phyloP scores from a whole-genome alignment of 164 flowering plant species.

The Kalanchoe fedtschenkoi region DNA sequence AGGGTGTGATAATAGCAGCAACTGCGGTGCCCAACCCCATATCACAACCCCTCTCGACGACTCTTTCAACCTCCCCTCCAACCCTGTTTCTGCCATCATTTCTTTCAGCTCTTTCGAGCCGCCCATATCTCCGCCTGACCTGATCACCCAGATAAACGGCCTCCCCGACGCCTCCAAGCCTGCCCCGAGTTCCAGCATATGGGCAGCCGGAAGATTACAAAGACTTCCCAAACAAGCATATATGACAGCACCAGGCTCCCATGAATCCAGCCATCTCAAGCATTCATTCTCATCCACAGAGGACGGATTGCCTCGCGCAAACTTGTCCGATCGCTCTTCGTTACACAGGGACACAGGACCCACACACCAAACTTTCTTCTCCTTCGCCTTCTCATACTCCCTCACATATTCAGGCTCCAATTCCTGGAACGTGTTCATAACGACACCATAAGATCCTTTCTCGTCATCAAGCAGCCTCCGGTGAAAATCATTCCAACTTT shows the following conservation, averaged over 20 bases:
- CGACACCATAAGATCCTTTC: conserved; percentile 8
- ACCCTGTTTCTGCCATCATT: neutral
- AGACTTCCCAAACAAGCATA: conserved; percentile 17
- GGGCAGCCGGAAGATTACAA: conserved; percentile 4
- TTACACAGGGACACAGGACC: conserved; percentile 17
- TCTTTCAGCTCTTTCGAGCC: neutral
- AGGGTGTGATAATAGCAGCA: conserved; percentile 16
- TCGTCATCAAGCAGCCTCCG: neutral
- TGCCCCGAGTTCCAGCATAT: conserved; percentile 13
- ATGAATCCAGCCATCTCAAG: conserved; percentile 13
- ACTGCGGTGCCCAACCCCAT: conserved; percentile 21
- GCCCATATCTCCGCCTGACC: neutral
- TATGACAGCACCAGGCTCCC: conserved; percentile 11
- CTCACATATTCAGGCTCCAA: conserved; percentile 10
- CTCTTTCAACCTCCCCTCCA: conserved; percentile 10
- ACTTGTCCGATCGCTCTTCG: conserved; percentile 7
- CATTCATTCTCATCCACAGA: conserved; percentile 9
- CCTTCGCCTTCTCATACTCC: conserved; percentile 4
- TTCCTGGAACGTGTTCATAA: conserved; percentile 16
- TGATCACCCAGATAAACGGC: conserved; percentile 16
- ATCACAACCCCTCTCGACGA: conserved; percentile 12
- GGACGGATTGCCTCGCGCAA: conserved; percentile 10
- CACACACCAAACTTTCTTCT: conserved; percentile 13
- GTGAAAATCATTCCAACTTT: neutral
- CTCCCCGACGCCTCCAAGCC: conserved; percentile 15